phyloP scores from a whole-genome alignment of 108 stramenopile species.

The Cyclostephanos invisitatus region DNA sequence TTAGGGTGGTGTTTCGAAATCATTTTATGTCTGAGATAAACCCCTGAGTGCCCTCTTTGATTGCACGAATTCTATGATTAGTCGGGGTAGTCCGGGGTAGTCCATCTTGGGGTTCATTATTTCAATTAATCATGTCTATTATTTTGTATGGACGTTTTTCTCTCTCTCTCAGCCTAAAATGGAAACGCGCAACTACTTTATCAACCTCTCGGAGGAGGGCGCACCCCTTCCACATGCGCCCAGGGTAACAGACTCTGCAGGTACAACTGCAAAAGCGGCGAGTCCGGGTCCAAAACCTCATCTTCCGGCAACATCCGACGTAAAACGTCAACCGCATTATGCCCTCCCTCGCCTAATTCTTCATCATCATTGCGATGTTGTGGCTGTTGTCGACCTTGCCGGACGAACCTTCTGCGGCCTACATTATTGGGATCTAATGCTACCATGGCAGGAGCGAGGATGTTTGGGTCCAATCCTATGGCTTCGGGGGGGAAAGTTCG shows the following conservation, averaged over 20 bases:
- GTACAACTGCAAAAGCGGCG: conserved; percentile 74
- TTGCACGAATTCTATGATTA: no score
- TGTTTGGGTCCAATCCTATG: conserved; percentile 69
- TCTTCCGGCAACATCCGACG: conserved; percentile 17
- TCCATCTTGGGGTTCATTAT: no score
- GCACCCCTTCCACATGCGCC: conserved; percentile 82
- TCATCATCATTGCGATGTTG: conserved; percentile 15
- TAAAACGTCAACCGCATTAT: conserved; percentile 12
- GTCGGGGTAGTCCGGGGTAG: no score
- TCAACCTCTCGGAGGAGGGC: conserved; percentile 39
- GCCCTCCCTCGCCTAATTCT: conserved; percentile 9
- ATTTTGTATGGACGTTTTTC: no score
- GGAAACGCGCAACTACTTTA: no score
- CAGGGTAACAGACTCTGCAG: conserved; percentile 77
- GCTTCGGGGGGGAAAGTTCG: conserved; percentile 76
- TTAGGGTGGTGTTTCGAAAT: no score
- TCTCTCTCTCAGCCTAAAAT: no score
- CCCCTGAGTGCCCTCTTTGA: no score
- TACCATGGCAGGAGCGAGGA: conserved; percentile 75
- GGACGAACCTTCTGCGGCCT: conserved; percentile 60
- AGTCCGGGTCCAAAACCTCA: conserved; percentile 75
- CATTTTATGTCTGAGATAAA: no score
- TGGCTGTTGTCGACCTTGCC: conserved; percentile 32
- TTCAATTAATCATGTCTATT: no score
- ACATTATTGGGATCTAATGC: conserved; percentile 53